phyloP scores from a whole-genome alignment of 352 stramenopile species.

The Plasmopara muralis region DNA sequence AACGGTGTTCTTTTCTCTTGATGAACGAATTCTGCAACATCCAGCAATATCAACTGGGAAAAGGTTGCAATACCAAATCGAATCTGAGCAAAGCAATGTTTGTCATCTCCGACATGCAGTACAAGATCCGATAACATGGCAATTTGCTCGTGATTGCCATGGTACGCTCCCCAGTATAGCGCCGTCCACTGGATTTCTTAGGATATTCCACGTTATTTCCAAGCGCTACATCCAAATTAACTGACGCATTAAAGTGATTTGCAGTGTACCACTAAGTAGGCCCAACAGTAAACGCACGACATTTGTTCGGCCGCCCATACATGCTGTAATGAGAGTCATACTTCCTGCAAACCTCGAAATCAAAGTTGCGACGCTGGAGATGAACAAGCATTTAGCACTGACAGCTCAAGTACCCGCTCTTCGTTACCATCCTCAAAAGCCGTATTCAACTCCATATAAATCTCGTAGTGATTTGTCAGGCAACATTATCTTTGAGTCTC shows the following conservation, averaged over 20 bases:
- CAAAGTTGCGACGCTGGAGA: too few species aligned
- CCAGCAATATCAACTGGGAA: slow-evolving; percentile 65
- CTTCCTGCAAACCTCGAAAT: too few species aligned
- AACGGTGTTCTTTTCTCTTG: slow-evolving; percentile 34
- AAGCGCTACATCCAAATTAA: slow-evolving; percentile 60
- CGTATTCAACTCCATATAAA: slow-evolving; percentile 67
- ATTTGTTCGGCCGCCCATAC: too few species aligned
- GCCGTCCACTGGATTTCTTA: slow-evolving; percentile 72
- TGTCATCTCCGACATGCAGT: slow-evolving; percentile 4
- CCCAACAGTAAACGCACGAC: slow-evolving; percentile 59
- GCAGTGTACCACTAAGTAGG: slow-evolving; percentile 35
- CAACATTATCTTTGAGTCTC: too few species aligned
- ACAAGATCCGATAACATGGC: slow-evolving; percentile 43
- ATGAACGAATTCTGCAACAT: slow-evolving; percentile 39
- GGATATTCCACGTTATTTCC: slow-evolving; percentile 6
- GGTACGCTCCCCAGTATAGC: slow-evolving; percentile 66
- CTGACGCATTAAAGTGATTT: slow-evolving; percentile 69
- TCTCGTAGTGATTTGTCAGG: not conserved
- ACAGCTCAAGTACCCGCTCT: slow-evolving; percentile 68
- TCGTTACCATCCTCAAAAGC: slow-evolving; percentile 80
- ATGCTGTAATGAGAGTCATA: too few species aligned
- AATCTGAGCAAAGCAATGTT: slow-evolving; percentile 9
- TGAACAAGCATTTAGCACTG: slow-evolving; percentile 6
- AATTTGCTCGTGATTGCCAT: slow-evolving; percentile 63
- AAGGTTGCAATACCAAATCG: too few species aligned